Base-by-base conservation (phyloP, 192 early-diverging fungal species). In the Spizellomyces sp. region DNA sequence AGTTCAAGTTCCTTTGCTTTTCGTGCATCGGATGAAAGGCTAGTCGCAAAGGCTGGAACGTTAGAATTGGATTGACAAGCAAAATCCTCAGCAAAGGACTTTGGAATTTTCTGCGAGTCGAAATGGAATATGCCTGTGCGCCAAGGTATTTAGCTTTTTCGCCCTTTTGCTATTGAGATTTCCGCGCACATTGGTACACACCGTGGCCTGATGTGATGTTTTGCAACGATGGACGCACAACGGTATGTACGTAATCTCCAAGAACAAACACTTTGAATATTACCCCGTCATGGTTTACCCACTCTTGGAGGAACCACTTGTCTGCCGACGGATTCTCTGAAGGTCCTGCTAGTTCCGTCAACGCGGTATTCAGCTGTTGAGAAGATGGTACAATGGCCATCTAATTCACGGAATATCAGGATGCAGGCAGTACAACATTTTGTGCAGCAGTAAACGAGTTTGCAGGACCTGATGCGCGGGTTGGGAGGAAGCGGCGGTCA, bases 211-310 rank as follows among this genome's bases (percentile, higher is more conserved):
- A 12, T 19, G 17, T 19, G 50, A 54, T 42, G 36, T 61, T 42
- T 41, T 42, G 15, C 21, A 61, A 41, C 17, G 59, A 61, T 27
- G 59, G 59, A 15, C 59, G 59, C 22, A 61, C 17, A 15, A 61
- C 59, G 14, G 59, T 27, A 61, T 61, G 59, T 14, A 61, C 7
- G 36, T 61, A 8, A 41, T 19, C 17, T 4, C 59, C 59, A 17
- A 61, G 6, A 61, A 61, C 59, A 42, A 61, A 61, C 21, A 61
- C 59, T 42, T 61, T 61, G 59, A 41, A 42, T 15, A 61, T 61
- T 15, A 61, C 14, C 21, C 59, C 59, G 59, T 19, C 17, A 42
- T 61, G 59, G 42, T 61, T 61, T 0, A 61, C 36, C 59, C 59
- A 61, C 5, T 42, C 21, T 61, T 61, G 59, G 14, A 61, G 36